Conservation (phyloP, 495 filamentous ascomycete genomes). For the Annulohypoxylon stygium region DNA sequence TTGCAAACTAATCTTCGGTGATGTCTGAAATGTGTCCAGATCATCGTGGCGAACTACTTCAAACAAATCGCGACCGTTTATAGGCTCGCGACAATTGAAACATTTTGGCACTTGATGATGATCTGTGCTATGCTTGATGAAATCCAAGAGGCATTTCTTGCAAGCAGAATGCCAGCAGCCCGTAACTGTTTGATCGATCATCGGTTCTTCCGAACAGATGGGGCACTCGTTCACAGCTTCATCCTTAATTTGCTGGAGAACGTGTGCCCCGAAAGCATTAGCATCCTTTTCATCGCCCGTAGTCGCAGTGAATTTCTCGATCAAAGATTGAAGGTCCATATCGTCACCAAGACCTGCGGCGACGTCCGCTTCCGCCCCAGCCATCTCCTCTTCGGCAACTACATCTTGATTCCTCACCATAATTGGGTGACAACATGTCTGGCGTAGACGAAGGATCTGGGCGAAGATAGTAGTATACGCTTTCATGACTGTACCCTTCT, state of each 20-base stretch:
- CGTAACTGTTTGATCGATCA: slow-evolving; percentile 92
- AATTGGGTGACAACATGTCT: slow-evolving; percentile 93
- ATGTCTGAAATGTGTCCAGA: slow-evolving; percentile 55
- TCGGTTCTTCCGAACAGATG: slow-evolving; percentile 93
- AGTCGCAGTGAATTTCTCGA: slow-evolving; percentile 81
- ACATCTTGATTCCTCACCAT: slow-evolving; percentile 87
- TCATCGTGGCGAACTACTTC: slow-evolving; percentile 77
- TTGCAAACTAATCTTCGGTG: slow-evolving; percentile 80
- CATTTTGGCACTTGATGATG: slow-evolving; percentile 81
- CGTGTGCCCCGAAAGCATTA: slow-evolving; percentile 85
- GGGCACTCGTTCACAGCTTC: slow-evolving; percentile 92
- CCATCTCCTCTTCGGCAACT: slow-evolving; percentile 89
- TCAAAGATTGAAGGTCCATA: slow-evolving; percentile 91
- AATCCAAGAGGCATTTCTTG: slow-evolving; percentile 88
- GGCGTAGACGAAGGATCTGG: slow-evolving; percentile 92
- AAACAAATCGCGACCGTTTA: slow-evolving; percentile 88
- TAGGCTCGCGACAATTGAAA: slow-evolving; percentile 86
- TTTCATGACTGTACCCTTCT: slow-evolving; percentile 92
- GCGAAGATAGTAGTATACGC: slow-evolving; percentile 97
- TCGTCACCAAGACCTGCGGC: slow-evolving; percentile 89
- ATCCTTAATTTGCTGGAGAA: slow-evolving; percentile 88
- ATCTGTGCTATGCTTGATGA: slow-evolving; percentile 85
- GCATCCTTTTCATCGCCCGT: slow-evolving; percentile 74
- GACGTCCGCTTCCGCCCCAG: slow-evolving; percentile 81
- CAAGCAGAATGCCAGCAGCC: slow-evolving; percentile 98